These are phyloP conservation scores for Escallonia rubra DNA, from an alignment of 129 eudicot genomes.

Conservation along the genomic window DNA sequence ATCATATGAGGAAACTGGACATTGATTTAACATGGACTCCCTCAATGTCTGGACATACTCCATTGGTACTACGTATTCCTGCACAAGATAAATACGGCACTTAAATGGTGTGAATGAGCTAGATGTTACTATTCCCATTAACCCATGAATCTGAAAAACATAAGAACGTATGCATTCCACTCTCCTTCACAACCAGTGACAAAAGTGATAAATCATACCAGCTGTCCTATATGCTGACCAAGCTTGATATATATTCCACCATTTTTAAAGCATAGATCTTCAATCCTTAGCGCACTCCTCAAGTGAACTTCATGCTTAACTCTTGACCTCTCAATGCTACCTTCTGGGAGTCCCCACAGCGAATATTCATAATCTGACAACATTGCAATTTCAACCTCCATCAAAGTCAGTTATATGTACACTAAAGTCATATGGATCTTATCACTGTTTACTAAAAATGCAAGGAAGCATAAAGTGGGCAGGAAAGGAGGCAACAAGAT, in stretches of 20 bases:
- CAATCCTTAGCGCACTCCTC: slow-evolving; percentile 76
- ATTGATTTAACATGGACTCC: slow-evolving; percentile 81
- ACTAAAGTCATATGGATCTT: slow-evolving; percentile 1
- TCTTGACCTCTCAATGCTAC: slow-evolving; percentile 54
- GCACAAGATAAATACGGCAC: slow-evolving; percentile 13
- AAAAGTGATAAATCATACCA: slow-evolving; percentile 45
- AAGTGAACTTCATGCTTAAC: slow-evolving; percentile 78
- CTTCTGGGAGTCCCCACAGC: slow-evolving; percentile 70
- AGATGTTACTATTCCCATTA: no score
- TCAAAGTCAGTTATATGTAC: slow-evolving; percentile 14
- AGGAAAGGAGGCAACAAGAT: no score
- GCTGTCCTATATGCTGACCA: slow-evolving; percentile 88
- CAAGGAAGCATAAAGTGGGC: no score
- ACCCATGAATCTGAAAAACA: neutral
- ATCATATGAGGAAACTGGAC: slow-evolving; percentile 87
- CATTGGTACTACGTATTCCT: slow-evolving; percentile 89
- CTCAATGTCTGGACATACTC: slow-evolving; percentile 77
- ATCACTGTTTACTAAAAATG: neutral
- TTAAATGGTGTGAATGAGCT: neutral
- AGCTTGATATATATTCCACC: slow-evolving; percentile 97
- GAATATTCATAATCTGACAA: slow-evolving; percentile 82
- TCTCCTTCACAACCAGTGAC: slow-evolving; percentile 4
- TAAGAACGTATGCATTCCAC: neutral
- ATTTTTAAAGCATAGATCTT: slow-evolving; percentile 79
- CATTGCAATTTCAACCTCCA: slow-evolving; percentile 3